These are phyloP conservation scores for Nymphaea thermarum DNA, from an alignment of 164 flowering plant species.

Conservation along the genomic window DNA sequence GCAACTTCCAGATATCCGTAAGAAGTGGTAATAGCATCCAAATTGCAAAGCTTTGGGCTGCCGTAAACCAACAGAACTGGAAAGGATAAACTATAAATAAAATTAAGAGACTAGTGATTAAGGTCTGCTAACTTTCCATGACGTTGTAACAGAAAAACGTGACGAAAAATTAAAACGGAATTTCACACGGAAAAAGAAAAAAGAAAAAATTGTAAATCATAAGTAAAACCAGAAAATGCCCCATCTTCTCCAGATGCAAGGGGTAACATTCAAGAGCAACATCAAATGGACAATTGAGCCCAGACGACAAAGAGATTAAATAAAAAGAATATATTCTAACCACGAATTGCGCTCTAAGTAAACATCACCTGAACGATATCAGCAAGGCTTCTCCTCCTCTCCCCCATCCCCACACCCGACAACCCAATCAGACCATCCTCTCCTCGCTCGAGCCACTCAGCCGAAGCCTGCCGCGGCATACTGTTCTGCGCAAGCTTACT, in stretches of 20 bases:
- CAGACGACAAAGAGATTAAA: neutral
- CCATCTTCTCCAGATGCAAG: too few relatives aligned
- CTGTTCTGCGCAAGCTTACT: constrained; percentile 29
- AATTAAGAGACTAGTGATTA: too few relatives aligned
- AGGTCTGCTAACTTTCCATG: too few relatives aligned
- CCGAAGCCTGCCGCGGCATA: constrained; percentile 31
- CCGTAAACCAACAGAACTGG: neutral
- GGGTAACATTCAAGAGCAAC: too few relatives aligned
- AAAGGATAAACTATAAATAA: neutral
- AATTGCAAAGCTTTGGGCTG: too few relatives aligned
- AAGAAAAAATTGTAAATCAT: too few relatives aligned
- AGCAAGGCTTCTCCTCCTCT: constrained; percentile 68
- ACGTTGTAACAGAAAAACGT: too few relatives aligned
- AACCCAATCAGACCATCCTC: constrained; percentile 27
- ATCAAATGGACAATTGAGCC: neutral
- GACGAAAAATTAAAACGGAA: too few relatives aligned
- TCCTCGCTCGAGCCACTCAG: constrained; percentile 42
- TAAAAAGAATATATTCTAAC: neutral
- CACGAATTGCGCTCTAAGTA: neutral
- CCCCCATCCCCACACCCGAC: constrained; percentile 40
- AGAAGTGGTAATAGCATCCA: too few relatives aligned
- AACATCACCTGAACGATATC: constrained; percentile 70
- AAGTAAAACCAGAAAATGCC: too few relatives aligned
- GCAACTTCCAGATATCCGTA: too few relatives aligned
- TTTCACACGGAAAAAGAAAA: too few relatives aligned